Percentiles rank a stretch among this genome's conserved stretches.
phyloP scores from a whole-genome alignment of 2,329 filamentous ascomycete genomes.

The Teratosphaeria destructans region DNA sequence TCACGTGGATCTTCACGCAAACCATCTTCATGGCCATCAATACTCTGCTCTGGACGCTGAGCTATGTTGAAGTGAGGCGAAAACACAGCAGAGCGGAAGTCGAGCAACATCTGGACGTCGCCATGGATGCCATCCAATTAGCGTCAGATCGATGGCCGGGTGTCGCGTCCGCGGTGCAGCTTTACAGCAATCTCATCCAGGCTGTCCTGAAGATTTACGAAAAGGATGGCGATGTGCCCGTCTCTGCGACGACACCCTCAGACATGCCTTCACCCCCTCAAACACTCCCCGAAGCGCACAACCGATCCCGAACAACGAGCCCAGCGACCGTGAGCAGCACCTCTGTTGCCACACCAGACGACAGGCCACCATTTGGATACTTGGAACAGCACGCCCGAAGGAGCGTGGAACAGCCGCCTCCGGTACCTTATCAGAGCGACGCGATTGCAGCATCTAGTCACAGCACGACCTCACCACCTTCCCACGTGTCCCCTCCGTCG shows the following conservation, averaged over 20 bases:
- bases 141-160: conserved; percentile 88
- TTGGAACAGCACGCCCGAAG: conserved; percentile 20
- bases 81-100: conserved; percentile 65
- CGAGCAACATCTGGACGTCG: conserved; percentile 60
- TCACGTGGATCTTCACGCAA: conserved; percentile 90
- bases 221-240: conserved; percentile 41
- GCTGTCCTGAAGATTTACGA: conserved; percentile 86
- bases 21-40: conserved; percentile 87
- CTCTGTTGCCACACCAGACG: conserved; percentile 25
- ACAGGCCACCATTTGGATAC: conserved; percentile 18
- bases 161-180: conserved; percentile 68
- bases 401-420: conserved; percentile 23
- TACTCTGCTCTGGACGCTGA: conserved; percentile 82
- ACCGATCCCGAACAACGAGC: conserved; percentile 36
- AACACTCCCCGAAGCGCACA: conserved; percentile 30
- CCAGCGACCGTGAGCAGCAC: conserved; percentile 26
- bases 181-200: conserved; percentile 76
- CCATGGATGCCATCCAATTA: conserved; percentile 66
- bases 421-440: conserved; percentile 20
- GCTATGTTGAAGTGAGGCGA: conserved; percentile 71
- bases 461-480: background rate
- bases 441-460: background rate
- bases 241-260: conserved; percentile 38
- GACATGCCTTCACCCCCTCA: conserved; percentile 31
- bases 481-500: background rate